Conservation (phyloP, 768 basidiomycete species). For the Dentipellis sp. region DNA sequence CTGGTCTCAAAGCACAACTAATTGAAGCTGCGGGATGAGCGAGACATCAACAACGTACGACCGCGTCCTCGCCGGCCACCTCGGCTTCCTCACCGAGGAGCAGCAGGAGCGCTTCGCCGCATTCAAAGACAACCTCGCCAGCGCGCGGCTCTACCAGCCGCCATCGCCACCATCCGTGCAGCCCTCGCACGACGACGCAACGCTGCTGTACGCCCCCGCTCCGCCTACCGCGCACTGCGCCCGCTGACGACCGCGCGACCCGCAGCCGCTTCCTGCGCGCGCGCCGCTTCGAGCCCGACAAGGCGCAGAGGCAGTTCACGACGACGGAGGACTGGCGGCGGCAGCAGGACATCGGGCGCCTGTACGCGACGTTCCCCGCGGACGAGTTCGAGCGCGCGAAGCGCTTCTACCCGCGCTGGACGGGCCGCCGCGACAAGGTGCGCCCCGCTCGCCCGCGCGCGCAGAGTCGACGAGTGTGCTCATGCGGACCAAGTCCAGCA, state of each 20-base stretch:
- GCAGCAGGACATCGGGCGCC: conserved; percentile 47
- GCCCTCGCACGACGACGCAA: conserved; percentile 56
- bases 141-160: conserved; percentile 40
- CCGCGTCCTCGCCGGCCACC: conserved; percentile 34
- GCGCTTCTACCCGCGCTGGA: conserved; percentile 74
- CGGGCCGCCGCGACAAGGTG: conserved; percentile 70
- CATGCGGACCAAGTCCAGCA: conserved; percentile 27
- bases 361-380: conserved; percentile 49
- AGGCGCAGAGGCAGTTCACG: conserved; percentile 65
- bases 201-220: conserved; percentile 43
- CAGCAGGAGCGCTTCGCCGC: conserved; percentile 39
- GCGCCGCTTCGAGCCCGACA: conserved; percentile 49
- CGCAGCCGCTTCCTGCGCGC: conserved; percentile 78
- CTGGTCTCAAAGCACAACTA: too few species aligned
- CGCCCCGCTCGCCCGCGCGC: background rate
- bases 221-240: background rate
- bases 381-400: conserved; percentile 53
- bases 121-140: conserved; percentile 45
- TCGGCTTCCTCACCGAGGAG: conserved; percentile 40
- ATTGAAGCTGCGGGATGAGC: too few species aligned
- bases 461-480: background rate
- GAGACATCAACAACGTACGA: background rate
- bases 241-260: background rate
- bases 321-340: conserved; percentile 61
- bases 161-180: conserved; percentile 16